Evolutionary conservation across 495 filamentous ascomycete genomes (phyloP), one percentile per base, ranked within the genome.

Genomic region (Aspergillus asperescens): DNA sequence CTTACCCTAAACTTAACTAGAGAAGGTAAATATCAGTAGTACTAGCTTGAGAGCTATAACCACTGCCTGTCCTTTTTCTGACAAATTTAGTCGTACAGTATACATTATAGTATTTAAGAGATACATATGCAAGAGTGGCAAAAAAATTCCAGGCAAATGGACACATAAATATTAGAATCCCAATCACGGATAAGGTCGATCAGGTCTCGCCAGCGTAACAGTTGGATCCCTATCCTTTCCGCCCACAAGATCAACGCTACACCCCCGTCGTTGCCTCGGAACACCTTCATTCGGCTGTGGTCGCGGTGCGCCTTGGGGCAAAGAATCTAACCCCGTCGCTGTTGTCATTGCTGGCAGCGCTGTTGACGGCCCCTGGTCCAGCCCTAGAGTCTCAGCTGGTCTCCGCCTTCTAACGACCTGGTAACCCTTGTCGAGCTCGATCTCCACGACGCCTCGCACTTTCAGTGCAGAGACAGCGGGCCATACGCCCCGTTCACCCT

Each of bases 401-500:
- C 79, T 71, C 29, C 78, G 61, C 23, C 88, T 72, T 50, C 90
- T 67, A 0, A 91, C 87, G 50, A 83, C 69, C 67, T 94, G 88
- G 70, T 94, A 95, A 0, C 86, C 82, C 41, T 83, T 69, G 63
- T 96, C 91, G 16, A 96, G 70, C 62, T 93, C 89, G 41, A 88
- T 84, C 65, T 97, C 92, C 12, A 96, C 77, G 16, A 84, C 86
- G 61, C 89, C 90, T n/a, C 92, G 73, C 6, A 95, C 82, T 59
- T 83, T 86, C 48, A 97, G 70, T 12, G 90, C 88, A 23, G 81
- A 81, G 38, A 95, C 80, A n/a, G 89, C 88, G 4, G 92, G 92
- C 92, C 92, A 97, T 0, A 95, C 89, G 48, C 87, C 89, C 32
- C 86, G 68, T 70, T 96, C 91, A 7, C 92, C 92, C 35, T 86